Evolutionary conservation across 805 yeast genomes (phyloP).

Genomic region (Nematodospora valgi): DNA sequence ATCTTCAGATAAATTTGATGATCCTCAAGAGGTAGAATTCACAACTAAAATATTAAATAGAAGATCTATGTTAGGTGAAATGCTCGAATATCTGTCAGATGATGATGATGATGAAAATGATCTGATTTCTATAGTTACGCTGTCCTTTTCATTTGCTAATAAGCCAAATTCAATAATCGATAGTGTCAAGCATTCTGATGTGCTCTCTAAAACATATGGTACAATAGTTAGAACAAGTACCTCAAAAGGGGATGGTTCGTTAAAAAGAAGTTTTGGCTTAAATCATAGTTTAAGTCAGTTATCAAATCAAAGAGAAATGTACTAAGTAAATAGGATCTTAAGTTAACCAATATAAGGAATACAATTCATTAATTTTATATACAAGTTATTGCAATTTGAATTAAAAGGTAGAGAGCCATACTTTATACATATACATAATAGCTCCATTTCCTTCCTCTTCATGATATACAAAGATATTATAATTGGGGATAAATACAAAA

Average conservation of each 20-base stretch:
- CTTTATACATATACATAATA: too few relatives aligned
- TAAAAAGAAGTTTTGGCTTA: constrained; percentile 6
- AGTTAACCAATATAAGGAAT: too few relatives aligned
- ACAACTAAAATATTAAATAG: constrained; percentile 26
- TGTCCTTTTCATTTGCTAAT: background rate
- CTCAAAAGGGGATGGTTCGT: background rate
- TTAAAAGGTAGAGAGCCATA: background rate
- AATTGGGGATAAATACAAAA: background rate
- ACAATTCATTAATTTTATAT: too few relatives aligned
- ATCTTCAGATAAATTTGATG: background rate
- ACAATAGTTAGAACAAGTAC: constrained; percentile 3
- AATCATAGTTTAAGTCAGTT: constrained; percentile 6
- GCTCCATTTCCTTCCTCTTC: too few relatives aligned
- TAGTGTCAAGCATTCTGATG: constrained; percentile 2
- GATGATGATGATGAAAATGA: constrained; percentile 6
- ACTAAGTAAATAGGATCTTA: too few relatives aligned
- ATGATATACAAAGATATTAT: background rate
- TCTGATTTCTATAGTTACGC: background rate
- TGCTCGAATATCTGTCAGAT: constrained; percentile 40
- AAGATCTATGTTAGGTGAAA: constrained; percentile 41
- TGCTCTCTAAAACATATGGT: constrained; percentile 7
- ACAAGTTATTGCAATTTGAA: constrained; percentile 1
- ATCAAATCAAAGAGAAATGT: background rate
- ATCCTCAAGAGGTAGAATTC: constrained; percentile 21
- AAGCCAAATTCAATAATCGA: background rate